A percentile compares a stretch with the other conserved stretches of the same genome.
Conservation (phyloP, 1,284 basidiomycete genomes). For the Entoloma clypeatum region DNA sequence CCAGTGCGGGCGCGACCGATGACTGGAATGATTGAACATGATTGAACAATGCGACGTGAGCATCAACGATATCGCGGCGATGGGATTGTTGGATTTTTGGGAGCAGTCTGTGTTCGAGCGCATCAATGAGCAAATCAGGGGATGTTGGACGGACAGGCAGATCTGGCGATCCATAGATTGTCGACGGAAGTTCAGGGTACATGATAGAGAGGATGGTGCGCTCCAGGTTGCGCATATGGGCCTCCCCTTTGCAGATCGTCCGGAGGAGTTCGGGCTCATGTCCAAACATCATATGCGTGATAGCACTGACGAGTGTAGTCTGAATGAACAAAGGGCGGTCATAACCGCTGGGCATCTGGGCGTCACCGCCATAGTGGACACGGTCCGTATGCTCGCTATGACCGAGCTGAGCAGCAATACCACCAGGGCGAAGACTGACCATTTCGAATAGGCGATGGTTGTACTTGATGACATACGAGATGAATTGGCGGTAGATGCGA, state of each 20-base stretch:
- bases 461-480: constrained; percentile 12
- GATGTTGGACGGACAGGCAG: not conserved
- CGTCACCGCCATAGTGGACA: constrained; percentile 11
- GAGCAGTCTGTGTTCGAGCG: not conserved
- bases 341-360: constrained; percentile 1
- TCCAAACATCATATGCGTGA: constrained; percentile 8
- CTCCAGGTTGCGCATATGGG: not conserved
- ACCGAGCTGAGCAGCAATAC: constrained; percentile 10
- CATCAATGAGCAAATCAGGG: not conserved
- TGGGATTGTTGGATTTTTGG: not conserved
- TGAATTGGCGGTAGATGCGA: constrained; percentile 14
- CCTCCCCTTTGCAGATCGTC: constrained; percentile 1
- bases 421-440: not conserved
- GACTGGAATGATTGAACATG: not conserved
- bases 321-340: constrained; percentile 1
- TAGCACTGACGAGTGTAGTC: constrained; percentile 6
- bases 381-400: constrained; percentile 7
- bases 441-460: constrained; percentile 5
- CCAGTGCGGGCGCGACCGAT: not conserved
- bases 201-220: not conserved
- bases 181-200: not conserved
- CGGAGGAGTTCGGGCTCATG: constrained; percentile 2
- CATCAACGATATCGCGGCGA: not conserved
- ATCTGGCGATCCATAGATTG: not conserved
- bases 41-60: constrained; percentile 1